Evolutionary conservation across 2,329 filamentous ascomycete genomes (phyloP).

Genomic region (Leptographium procerum): DNA sequence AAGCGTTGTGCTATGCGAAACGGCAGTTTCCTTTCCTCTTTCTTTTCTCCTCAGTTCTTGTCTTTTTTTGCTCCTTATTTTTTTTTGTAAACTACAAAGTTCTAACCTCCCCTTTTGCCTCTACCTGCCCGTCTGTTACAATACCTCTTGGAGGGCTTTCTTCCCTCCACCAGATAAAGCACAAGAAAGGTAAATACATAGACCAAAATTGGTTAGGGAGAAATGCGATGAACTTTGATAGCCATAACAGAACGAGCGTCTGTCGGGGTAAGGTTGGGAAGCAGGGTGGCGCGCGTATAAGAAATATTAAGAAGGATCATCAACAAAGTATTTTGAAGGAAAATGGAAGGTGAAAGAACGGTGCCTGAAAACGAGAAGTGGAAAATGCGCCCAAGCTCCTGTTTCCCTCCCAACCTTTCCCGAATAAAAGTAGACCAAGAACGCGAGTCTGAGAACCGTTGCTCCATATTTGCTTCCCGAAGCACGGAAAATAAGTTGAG

Average conservation of each 20-base stretch:
- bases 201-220: not conserved
- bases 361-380: not conserved
- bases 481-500: not conserved
- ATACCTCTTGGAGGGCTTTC: not conserved
- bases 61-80: not conserved
- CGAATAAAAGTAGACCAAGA: not conserved
- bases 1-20: not conserved
- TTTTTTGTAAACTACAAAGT: not conserved
- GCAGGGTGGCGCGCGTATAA: not conserved
- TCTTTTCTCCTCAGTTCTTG: not conserved
- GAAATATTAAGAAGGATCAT: not conserved
- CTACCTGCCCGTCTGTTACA: not conserved
- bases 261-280: not conserved
- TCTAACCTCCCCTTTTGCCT: not conserved
- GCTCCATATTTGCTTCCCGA: not conserved
- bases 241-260: not conserved
- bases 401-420: not conserved
- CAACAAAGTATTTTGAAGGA: not conserved
- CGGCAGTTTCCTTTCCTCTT: not conserved
- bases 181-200: not conserved
- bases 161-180: not conserved
- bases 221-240: not conserved
- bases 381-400: not conserved
- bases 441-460: slow-evolving; percentile 10
- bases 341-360: not conserved